phyloP scores from a whole-genome alignment of 2,329 filamentous ascomycete species.

The Endocalyx cinctus region DNA sequence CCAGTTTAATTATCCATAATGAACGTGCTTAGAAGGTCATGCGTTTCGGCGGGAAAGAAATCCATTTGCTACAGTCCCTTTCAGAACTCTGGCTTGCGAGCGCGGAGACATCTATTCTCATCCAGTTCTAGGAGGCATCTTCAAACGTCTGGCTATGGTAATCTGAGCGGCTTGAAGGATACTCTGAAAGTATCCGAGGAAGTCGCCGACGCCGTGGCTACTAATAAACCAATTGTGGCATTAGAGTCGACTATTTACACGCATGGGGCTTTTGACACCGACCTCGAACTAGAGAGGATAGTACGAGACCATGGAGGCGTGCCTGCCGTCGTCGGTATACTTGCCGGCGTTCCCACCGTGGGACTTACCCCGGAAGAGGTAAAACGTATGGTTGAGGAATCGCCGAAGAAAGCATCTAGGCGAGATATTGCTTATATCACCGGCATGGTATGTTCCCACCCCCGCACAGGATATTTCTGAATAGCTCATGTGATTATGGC shows the following conservation, averaged over 20 bases:
- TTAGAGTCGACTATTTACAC: conserved; percentile 97
- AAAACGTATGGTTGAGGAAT: conserved; percentile 63
- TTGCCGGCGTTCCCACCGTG: conserved; percentile 78
- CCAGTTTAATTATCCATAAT: conserved; percentile 6
- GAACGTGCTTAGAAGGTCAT: conserved; percentile 10
- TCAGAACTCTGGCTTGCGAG: conserved; percentile 1
- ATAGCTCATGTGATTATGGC: conserved; percentile 1
- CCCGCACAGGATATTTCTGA: conserved; percentile 8
- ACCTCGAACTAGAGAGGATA: conserved; percentile 68
- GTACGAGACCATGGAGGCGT: conserved; percentile 78
- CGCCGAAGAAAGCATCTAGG: conserved; percentile 77
- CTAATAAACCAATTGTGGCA: conserved; percentile 79
- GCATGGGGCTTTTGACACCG: conserved; percentile 77
- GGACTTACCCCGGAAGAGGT: conserved; percentile 72
- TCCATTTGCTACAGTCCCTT: conserved; percentile 3
- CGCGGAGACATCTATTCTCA: too few relatives aligned
- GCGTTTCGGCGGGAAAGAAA: conserved; percentile 7
- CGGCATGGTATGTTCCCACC: conserved; percentile 58
- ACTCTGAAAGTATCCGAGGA: conserved; percentile 76
- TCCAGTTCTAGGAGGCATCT: conserved; percentile 7
- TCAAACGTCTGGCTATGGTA: conserved; percentile 10
- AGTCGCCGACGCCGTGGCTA: conserved; percentile 69
- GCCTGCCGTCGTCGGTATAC: conserved; percentile 84
- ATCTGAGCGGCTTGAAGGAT: conserved; percentile 28
- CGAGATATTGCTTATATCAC: conserved; percentile 80